Conservation (phyloP, 768 basidiomycete genomes). For the Lepiota brunneoincarnata region DNA sequence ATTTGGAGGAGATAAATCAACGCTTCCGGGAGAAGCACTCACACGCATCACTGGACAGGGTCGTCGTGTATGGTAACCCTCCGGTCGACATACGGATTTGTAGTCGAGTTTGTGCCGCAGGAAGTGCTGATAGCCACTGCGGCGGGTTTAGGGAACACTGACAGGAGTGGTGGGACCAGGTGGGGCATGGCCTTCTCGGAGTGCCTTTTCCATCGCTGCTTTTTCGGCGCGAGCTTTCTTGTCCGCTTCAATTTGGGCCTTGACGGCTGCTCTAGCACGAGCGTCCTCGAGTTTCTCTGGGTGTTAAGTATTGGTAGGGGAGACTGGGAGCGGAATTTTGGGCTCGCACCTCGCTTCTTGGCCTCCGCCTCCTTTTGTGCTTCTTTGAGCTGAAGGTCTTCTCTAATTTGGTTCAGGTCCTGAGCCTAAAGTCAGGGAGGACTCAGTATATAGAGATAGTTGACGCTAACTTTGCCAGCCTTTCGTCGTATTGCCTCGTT, state of each 20-base stretch:
- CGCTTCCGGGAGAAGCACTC: slow-evolving; percentile 26
- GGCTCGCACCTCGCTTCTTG: slow-evolving; percentile 64
- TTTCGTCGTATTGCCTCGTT: slow-evolving; percentile 85
- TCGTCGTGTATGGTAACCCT: slow-evolving; percentile 77
- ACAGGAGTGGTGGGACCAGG: slow-evolving; percentile 18
- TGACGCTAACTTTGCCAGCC: slow-evolving; percentile 62
- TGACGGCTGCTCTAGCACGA: slow-evolving; percentile 81
- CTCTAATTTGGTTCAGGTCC: slow-evolving; percentile 73
- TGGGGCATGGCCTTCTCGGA: slow-evolving; percentile 69
- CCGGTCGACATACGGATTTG: slow-evolving; percentile 87
- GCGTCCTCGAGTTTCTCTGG: slow-evolving; percentile 90
- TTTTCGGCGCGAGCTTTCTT: slow-evolving; percentile 88
- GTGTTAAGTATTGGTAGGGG: neutral
- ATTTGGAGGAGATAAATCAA: neutral
- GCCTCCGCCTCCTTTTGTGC: slow-evolving; percentile 80
- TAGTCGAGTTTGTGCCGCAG: slow-evolving; percentile 74
- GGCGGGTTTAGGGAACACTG: slow-evolving; percentile 30
- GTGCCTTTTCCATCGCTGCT: slow-evolving; percentile 85
- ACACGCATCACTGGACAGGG: slow-evolving; percentile 78
- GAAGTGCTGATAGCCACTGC: slow-evolving; percentile 37
- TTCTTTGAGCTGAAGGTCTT: slow-evolving; percentile 77
- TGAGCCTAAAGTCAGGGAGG: slow-evolving; percentile 21
- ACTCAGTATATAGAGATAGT: neutral
- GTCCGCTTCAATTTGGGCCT: slow-evolving; percentile 86
- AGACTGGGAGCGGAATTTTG: neutral